A percentile compares a stretch with the other conserved stretches of the same genome.
Evolutionary conservation across 768 basidiomycete genomes (phyloP).

Genomic region (Ramaria rubella): DNA sequence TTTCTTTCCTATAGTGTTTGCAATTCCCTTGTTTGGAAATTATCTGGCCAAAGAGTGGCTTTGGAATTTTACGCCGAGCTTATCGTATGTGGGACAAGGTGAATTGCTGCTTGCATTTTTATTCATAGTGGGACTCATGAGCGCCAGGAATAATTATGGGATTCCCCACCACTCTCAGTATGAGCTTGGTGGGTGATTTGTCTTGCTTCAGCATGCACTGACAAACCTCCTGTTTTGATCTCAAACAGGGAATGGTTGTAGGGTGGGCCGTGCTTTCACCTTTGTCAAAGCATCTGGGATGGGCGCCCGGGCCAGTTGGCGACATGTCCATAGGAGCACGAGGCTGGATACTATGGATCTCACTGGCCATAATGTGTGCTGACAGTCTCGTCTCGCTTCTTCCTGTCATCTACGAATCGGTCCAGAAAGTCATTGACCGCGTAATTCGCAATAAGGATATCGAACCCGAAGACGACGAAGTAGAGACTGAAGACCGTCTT

Average conservation of each 20-base stretch:
- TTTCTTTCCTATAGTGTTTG: slow-evolving; percentile 84
- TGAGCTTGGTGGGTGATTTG: slow-evolving; percentile 64
- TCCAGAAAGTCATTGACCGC: slow-evolving; percentile 28
- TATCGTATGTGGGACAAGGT: slow-evolving; percentile 93
- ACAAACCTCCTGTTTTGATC: neutral
- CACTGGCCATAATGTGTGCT: slow-evolving; percentile 91
- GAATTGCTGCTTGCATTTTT: slow-evolving; percentile 10
- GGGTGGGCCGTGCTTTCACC: slow-evolving; percentile 96
- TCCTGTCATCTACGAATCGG: slow-evolving; percentile 59
- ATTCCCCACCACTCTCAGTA: slow-evolving; percentile 86
- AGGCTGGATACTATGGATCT: slow-evolving; percentile 96
- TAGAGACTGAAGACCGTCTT: slow-evolving; percentile 71
- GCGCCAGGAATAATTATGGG: slow-evolving; percentile 99
- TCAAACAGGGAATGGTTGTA: slow-evolving; percentile 79
- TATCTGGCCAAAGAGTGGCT: slow-evolving; percentile 84
- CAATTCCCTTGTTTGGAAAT: slow-evolving; percentile 78
- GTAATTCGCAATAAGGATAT: slow-evolving; percentile 18
- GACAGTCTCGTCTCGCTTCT: slow-evolving; percentile 84
- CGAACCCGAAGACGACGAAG: slow-evolving; percentile 49
- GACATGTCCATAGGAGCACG: slow-evolving; percentile 86
- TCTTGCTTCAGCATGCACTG: slow-evolving; percentile 11
- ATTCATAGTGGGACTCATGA: neutral
- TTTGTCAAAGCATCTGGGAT: slow-evolving; percentile 69
- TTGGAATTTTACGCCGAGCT: slow-evolving; percentile 88
- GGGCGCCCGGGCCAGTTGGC: slow-evolving; percentile 91